Base-by-base conservation (phyloP, 1,139 yeast species). In the Magnusiomyces paraingens region DNA sequence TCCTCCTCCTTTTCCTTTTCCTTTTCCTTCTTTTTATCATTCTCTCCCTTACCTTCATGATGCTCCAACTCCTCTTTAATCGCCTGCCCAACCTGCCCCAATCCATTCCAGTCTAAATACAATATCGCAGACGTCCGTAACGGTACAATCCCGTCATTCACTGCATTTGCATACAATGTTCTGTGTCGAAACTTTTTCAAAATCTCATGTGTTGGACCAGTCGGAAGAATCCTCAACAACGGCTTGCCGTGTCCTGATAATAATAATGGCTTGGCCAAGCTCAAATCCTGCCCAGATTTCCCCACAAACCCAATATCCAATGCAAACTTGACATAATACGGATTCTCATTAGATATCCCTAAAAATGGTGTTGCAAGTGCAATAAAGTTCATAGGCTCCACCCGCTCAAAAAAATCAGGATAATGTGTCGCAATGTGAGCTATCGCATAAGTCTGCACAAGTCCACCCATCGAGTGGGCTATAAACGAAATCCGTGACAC, bases 71-170 rank as follows among this genome's bases (percentile, higher is more conserved):
- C 29, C 15, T 47, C 15, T 18, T 50, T 29, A 15, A 38, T n/a
- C 45, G 78, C 73, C 39, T 67, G 66, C 17, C 72, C 73, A 2
- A 82, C 82, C 51, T 76, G 74, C 3, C 78, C 72, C 15, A 81
- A 69, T 4, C 84, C 86, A 52, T 73, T 74, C 87, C 89, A 88
- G 67, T 78, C 96, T 17, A 93, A 69, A 64, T 83, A 93, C 29
- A 91, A 70, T 54, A 93, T 70, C 0, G 96, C 86, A 0, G 96
- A 82, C 0, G 99, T 90, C 54, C 97, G 74, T 57, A 93, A 72
- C 0, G 99, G 98, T 0, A 93, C 99, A 54, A 93, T 90, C 0
- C 98, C 99, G 67, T 88, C 96, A 64, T 86, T 82, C n/a, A 83
- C 74, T 0, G 84, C 82, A 64, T 87, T 87, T 1, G 94, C 91